Conservation (phyloP, 306 rosid genomes). For the Ammopiptanthus mongolicus region DNA sequence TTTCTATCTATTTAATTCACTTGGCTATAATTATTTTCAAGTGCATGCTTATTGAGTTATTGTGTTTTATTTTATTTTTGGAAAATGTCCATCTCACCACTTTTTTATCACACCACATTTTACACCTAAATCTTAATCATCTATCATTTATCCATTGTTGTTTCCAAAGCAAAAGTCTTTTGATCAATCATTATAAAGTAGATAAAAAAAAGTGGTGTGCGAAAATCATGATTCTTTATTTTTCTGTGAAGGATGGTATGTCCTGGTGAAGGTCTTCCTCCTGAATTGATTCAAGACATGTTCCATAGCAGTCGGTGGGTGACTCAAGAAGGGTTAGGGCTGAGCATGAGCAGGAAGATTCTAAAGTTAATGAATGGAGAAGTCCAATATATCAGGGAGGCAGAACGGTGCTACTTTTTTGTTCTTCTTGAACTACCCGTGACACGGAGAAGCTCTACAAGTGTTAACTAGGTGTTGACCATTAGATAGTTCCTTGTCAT, state of each 20-base stretch:
- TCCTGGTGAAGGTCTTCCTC: slow-evolving; percentile 97
- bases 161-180: too few species aligned
- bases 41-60: background rate
- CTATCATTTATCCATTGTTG: too few species aligned
- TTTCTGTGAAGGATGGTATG: slow-evolving; percentile 67
- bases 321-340: slow-evolving; percentile 88
- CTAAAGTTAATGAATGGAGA: slow-evolving; percentile 86
- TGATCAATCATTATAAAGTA: too few species aligned
- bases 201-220: too few species aligned
- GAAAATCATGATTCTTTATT: too few species aligned
- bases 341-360: slow-evolving; percentile 94
- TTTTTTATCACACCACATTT: too few species aligned
- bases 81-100: too few species aligned
- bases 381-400: slow-evolving; percentile 91
- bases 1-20: background rate
- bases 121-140: too few species aligned
- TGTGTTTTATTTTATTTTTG: background rate
- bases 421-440: slow-evolving; percentile 78
- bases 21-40: background rate
- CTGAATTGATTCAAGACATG: slow-evolving; percentile 92
- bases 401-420: slow-evolving; percentile 82
- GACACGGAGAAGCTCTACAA: slow-evolving; percentile 38
- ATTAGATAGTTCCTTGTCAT: slow-evolving; percentile 19
- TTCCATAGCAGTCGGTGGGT: slow-evolving; percentile 72
- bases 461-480: slow-evolving; percentile 36